Conservation (phyloP, 306 rosid genomes). For the Rosa multiflora region DNA sequence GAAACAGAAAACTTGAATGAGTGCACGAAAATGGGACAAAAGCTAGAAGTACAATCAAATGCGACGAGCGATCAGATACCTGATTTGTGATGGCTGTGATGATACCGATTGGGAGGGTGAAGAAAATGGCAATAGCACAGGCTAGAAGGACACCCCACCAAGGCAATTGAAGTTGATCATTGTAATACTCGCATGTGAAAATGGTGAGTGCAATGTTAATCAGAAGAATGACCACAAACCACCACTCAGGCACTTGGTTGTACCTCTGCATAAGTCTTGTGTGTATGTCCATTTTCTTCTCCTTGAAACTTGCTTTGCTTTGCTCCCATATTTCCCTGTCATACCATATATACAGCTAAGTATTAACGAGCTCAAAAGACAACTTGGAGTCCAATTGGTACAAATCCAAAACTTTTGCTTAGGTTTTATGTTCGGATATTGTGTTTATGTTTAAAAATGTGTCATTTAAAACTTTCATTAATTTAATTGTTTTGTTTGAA, state of each 20-base stretch:
- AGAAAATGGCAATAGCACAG: constrained; percentile 68
- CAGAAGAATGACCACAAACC: constrained; percentile 70
- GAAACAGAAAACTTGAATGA: background rate
- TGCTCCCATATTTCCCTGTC: constrained; percentile 89
- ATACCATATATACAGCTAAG: background rate
- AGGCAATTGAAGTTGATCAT: constrained; percentile 79
- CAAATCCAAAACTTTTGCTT: background rate
- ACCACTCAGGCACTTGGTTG: constrained; percentile 83
- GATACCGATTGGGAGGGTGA: constrained; percentile 94
- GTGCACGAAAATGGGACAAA: background rate
- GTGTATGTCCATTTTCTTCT: constrained; percentile 65
- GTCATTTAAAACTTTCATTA: background rate
- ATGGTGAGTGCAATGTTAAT: constrained; percentile 53
- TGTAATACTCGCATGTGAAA: constrained; percentile 70
- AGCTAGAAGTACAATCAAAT: background rate
- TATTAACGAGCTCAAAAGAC: background rate
- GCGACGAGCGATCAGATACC: constrained; percentile 21
- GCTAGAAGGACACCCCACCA: constrained; percentile 98
- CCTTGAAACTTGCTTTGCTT: constrained; percentile 63
- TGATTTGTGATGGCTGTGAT: constrained; percentile 91
- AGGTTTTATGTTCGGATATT: background rate
- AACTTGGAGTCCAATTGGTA: background rate
- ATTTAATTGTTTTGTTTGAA: no score
- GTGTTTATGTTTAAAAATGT: background rate
- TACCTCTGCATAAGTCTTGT: constrained; percentile 72